Conservation (phyloP, 352 stramenopile genomes). For the Pythium vanterpoolii region DNA sequence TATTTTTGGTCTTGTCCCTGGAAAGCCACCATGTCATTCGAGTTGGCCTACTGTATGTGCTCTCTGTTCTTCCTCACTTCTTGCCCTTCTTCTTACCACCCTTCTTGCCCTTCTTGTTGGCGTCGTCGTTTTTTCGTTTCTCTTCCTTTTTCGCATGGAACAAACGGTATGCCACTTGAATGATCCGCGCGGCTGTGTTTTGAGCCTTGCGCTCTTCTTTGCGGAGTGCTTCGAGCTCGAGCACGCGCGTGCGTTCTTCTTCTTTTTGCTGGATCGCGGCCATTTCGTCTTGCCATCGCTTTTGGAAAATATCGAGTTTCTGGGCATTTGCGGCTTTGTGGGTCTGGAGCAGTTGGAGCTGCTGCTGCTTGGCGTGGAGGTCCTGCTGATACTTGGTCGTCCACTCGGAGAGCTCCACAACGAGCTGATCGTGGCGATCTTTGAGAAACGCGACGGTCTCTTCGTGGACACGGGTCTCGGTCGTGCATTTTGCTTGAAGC, state of each 20-base stretch:
- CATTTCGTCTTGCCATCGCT: slow-evolving; percentile 74
- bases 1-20: too few species aligned
- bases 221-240: slow-evolving; percentile 58
- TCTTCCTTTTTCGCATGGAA: slow-evolving; percentile 46
- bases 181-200: slow-evolving; percentile 62
- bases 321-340: slow-evolving; percentile 55
- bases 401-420: slow-evolving; percentile 65
- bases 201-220: slow-evolving; percentile 72
- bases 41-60: too few species aligned
- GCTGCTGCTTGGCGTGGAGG: slow-evolving; percentile 61
- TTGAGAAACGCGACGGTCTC: slow-evolving; percentile 80
- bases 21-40: too few species aligned
- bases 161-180: slow-evolving; percentile 56
- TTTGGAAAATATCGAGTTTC: slow-evolving; percentile 62
- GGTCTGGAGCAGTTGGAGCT: slow-evolving; percentile 55
- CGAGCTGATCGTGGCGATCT: slow-evolving; percentile 69
- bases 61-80: slow-evolving; percentile 12
- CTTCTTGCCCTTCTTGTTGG: slow-evolving; percentile 71
- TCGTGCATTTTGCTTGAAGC: slow-evolving; percentile 53
- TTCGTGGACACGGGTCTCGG: slow-evolving; percentile 69
- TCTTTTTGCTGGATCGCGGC: slow-evolving; percentile 67
- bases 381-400: slow-evolving; percentile 81
- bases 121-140: slow-evolving; percentile 56
- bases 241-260: slow-evolving; percentile 59
- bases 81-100: slow-evolving; percentile 27